Conservation (phyloP, 1,139 yeast species). For the Casaregolazyma suthepensis region DNA sequence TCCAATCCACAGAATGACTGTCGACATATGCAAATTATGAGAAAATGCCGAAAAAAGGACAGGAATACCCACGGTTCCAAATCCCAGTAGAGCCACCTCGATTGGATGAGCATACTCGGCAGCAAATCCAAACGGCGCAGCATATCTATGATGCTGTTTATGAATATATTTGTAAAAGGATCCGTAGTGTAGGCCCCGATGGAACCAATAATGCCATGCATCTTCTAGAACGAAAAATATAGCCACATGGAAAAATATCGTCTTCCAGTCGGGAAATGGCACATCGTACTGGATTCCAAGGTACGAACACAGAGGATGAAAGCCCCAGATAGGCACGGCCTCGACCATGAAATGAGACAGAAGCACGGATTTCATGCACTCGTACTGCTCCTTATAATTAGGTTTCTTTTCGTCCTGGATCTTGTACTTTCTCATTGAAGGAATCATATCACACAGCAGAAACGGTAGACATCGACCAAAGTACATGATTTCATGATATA, state of each 20-base stretch:
- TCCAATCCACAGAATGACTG: slow-evolving; percentile 81
- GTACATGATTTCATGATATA: slow-evolving; percentile 73
- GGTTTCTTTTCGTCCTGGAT: slow-evolving; percentile 79
- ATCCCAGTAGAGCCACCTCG: slow-evolving; percentile 78
- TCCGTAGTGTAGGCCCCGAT: slow-evolving; percentile 82
- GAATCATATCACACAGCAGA: slow-evolving; percentile 72
- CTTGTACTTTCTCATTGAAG: slow-evolving; percentile 70
- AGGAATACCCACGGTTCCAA: slow-evolving; percentile 94
- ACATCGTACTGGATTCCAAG: slow-evolving; percentile 71
- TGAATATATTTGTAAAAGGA: slow-evolving; percentile 85
- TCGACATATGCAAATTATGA: slow-evolving; percentile 68
- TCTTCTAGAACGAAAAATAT: slow-evolving; percentile 83
- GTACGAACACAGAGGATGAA: slow-evolving; percentile 82
- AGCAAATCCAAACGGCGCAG: slow-evolving; percentile 93
- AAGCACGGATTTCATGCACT: slow-evolving; percentile 78
- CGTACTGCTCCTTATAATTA: slow-evolving; percentile 78
- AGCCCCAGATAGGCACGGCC: slow-evolving; percentile 93
- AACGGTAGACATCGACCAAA: slow-evolving; percentile 86
- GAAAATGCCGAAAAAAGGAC: slow-evolving; percentile 62
- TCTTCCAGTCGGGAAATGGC: slow-evolving; percentile 64
- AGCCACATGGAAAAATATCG: slow-evolving; percentile 58
- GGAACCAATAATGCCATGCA: slow-evolving; percentile 94
- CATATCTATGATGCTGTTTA: slow-evolving; percentile 93
- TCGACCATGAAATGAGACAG: slow-evolving; percentile 86
- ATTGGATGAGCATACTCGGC: slow-evolving; percentile 97